Conservation (phyloP, 139 green algal species). For the Trebouxia sp. region DNA sequence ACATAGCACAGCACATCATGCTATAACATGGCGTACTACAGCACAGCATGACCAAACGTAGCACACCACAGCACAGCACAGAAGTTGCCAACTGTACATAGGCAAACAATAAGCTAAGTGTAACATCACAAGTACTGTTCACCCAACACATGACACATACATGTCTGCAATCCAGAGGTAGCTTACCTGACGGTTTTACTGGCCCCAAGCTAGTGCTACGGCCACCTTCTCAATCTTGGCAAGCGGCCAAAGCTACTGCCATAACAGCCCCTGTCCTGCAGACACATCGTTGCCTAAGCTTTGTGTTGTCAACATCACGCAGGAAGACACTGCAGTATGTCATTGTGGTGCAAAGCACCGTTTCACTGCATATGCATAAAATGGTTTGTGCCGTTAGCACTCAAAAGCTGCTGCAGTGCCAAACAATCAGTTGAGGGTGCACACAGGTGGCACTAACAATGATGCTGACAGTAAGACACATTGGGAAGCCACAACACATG, state of each 20-base stretch:
- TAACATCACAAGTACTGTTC: not conserved
- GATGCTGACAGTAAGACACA: not conserved
- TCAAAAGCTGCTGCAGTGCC: not conserved
- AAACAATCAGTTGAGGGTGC: not conserved
- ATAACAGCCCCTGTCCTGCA: not conserved
- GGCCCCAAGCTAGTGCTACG: not conserved
- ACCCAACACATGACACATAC: not conserved
- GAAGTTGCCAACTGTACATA: not conserved
- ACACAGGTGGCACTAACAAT: not conserved
- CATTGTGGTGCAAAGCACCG: not conserved
- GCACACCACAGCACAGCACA: not conserved
- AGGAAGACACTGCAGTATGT: not conserved
- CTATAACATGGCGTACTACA: not conserved
- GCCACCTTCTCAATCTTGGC: not conserved
- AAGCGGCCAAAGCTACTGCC: not conserved
- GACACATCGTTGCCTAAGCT: not conserved
- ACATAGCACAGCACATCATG: not conserved
- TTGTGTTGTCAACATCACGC: not conserved
- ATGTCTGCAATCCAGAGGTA: not conserved
- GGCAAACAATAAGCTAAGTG: not conserved
- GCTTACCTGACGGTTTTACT: not conserved
- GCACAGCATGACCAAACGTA: not conserved
- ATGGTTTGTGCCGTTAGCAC: not conserved
- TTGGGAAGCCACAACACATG: not conserved
- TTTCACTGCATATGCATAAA: not conserved